These are phyloP conservation scores for Eimeria acervulina DNA, from an alignment of 169 alveolate genomes.

Conservation along the genomic window DNA sequence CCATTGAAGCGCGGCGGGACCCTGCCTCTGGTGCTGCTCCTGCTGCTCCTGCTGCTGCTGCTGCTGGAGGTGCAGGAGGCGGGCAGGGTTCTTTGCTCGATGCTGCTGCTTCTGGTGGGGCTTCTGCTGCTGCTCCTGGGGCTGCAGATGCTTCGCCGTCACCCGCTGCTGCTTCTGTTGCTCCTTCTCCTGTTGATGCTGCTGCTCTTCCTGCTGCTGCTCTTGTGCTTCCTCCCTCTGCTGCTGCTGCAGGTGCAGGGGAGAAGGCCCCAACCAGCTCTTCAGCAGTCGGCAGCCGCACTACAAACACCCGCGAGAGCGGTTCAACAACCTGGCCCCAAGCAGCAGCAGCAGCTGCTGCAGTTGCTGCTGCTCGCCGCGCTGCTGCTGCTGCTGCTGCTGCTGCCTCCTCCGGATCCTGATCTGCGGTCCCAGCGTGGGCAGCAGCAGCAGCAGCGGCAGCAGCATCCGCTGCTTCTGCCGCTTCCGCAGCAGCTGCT, in stretches of 20 bases:
- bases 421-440: no score
- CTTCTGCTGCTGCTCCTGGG: constrained; percentile 4
- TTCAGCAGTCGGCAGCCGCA: neutral
- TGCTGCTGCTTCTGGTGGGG: constrained; percentile 8
- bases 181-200: no score
- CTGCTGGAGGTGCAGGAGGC: constrained; percentile 2
- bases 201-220: no score
- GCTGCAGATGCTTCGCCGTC: neutral
- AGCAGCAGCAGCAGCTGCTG: neutral
- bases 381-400: constrained; percentile 47
- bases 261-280: neutral
- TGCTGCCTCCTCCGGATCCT: no score
- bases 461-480: neutral
- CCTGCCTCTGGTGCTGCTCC: neutral
- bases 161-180: neutral
- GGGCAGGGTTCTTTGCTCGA: no score
- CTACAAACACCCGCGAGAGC: constrained; percentile 16
- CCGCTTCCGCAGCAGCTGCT: neutral
- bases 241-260: constrained; percentile 26
- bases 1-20: neutral
- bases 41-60: neutral
- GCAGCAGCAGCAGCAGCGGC: neutral
- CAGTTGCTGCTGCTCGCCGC: constrained; percentile 21
- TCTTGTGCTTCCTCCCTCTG: neutral
- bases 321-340: constrained; percentile 34